Base-by-base conservation (phyloP, 2,329 filamentous ascomycete genomes). In the Rhynchosporium secalis region DNA sequence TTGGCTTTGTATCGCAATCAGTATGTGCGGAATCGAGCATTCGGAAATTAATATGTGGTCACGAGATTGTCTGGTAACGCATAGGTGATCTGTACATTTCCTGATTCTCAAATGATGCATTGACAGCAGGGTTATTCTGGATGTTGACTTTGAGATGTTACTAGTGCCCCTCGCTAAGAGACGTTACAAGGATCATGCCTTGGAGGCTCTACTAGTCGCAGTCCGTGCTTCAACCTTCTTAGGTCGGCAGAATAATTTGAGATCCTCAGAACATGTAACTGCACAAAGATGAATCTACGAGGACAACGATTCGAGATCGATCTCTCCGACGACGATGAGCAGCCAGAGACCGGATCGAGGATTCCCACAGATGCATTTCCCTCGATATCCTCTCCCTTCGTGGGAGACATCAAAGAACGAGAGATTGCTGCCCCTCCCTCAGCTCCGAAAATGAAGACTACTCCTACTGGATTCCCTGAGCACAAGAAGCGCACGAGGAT, bases 361-460 rank as follows among this genome's bases (percentile, higher is more conserved):
- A 59, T 70, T 66, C 62, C 70, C 33, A 51, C 66, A 49, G 62
- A 72, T 62, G 61, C 73, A 47, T 61, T 74, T 55, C 66, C 69
- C 20, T 66, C 70, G 8, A 57, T 72, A 43, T 62, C 69, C 48
- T 73, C 75, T 56, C 74, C 74, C 26, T 83, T 89, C 47, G 80
- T 89, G 46, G 83, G 84, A 60, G 93, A 97, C 69, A 86, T 98
- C 66, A 83, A 89, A 71, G 94, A 98, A 78, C 89, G 90, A 65
- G 56, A 58, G 43, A 82, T 80, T 29, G 80, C 85, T 28, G 87
- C 85, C 66, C 81, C 89, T 4, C 87, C 89, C 8, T 80, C 81
- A 45, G 84, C 86, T 9, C 87, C 88, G 13, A 81, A 82, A 52
- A 78, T 84, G 46, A 84, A 84, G 57, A 76, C 78, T 9, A 78